Percentiles rank a stretch among this genome's conserved stretches.
These are phyloP conservation scores for Penicillium odoratum DNA, from an alignment of 495 filamentous ascomycete species.

Conservation along the genomic window DNA sequence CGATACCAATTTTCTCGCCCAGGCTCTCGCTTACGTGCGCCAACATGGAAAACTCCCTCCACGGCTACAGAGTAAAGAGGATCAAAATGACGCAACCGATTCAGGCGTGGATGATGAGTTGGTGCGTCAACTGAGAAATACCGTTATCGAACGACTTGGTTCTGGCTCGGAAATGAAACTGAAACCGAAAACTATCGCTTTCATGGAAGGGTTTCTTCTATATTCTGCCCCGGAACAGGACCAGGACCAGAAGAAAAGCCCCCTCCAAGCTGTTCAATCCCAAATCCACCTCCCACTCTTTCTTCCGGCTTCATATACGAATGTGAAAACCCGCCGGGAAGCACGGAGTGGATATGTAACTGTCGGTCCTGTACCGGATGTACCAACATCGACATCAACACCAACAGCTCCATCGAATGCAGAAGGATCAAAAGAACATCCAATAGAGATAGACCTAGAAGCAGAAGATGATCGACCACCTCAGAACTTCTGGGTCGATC, in stretches of 20 bases:
- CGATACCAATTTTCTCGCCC: conserved; percentile 61
- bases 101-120: conserved; percentile 39
- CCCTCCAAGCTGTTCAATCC: conserved; percentile 43
- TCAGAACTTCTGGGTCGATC: conserved; percentile 90
- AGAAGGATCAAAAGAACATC: conserved; percentile 1
- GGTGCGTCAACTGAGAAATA: conserved; percentile 19
- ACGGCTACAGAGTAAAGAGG: conserved; percentile 68
- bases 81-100: conserved; percentile 65
- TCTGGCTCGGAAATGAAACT: no score
- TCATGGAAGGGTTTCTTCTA: conserved; percentile 86
- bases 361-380: conserved; percentile 43
- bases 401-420: background rate
- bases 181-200: conserved; percentile 32
- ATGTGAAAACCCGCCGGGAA: conserved; percentile 67
- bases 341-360: conserved; percentile 83
- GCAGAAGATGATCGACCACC: conserved; percentile 43
- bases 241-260: conserved; percentile 20
- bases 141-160: conserved; percentile 9
- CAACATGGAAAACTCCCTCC: conserved; percentile 64
- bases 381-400: conserved; percentile 16
- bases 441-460: conserved; percentile 42
- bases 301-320: conserved; percentile 58
- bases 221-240: conserved; percentile 47
- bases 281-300: conserved; percentile 75
- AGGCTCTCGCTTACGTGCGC: conserved; percentile 62